phyloP scores from a whole-genome alignment of 805 yeast species.

The Wickerhamomyces chaumierensis region DNA sequence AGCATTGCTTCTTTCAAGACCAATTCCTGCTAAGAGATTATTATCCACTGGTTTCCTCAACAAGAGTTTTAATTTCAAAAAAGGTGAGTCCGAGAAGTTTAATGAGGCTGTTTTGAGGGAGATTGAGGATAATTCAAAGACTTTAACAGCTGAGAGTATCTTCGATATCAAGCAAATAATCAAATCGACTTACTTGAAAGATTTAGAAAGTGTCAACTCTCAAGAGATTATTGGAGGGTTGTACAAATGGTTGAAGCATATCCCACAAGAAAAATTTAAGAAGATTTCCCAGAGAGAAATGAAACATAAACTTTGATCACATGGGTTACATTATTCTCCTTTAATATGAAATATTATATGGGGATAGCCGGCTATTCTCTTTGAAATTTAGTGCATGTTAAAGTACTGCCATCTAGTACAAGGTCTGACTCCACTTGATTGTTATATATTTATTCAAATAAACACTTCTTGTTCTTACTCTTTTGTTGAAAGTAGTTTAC shows the following conservation, averaged over 20 bases:
- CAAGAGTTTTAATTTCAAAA: constrained; percentile 33
- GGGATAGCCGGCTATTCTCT: no score
- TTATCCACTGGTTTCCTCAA: constrained; percentile 48
- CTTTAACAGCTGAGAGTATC: constrained; percentile 29
- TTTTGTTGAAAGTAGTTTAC: no score
- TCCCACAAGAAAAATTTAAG: constrained; percentile 60
- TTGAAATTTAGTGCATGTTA: no score
- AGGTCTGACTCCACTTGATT: no score
- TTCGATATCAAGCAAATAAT: constrained; percentile 32
- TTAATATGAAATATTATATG: no score
- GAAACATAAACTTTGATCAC: constrained; percentile 47
- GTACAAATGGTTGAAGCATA: constrained; percentile 57
- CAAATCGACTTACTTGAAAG: constrained; percentile 18
- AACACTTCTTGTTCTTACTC: neutral
- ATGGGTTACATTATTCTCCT: no score
- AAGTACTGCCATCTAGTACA: no score
- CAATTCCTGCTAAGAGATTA: constrained; percentile 50
- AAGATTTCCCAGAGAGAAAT: constrained; percentile 41
- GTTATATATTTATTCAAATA: no score
- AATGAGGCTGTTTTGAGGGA: constrained; percentile 32
- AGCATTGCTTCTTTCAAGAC: constrained; percentile 59
- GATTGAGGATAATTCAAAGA: constrained; percentile 22
- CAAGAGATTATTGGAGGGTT: constrained; percentile 63
- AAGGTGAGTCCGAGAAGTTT: constrained; percentile 30
- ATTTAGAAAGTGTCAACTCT: constrained; percentile 40